Evolutionary conservation across 305 asterid species (phyloP).

Genomic region (Ajuga reptans): DNA sequence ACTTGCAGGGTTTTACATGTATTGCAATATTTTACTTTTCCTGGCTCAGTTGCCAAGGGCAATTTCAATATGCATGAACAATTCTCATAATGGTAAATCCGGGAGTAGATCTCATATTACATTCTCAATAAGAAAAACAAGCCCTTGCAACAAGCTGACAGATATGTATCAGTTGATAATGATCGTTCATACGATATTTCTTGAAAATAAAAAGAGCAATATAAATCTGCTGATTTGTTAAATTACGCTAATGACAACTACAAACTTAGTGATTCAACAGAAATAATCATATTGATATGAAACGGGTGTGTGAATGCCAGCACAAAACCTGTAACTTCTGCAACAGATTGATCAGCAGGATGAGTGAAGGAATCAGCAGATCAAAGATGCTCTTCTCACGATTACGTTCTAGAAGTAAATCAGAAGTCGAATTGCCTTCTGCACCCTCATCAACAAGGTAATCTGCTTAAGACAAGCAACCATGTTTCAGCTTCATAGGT

Average conservation of each 20-base stretch:
- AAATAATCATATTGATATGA: conserved; percentile 2
- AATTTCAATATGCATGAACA: not conserved
- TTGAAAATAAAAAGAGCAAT: not conserved
- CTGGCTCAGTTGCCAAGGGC: not conserved
- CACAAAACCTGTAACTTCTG: conserved; percentile 54
- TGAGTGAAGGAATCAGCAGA: conserved; percentile 76
- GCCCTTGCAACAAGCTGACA: not conserved
- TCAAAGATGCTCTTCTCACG: conserved; percentile 83
- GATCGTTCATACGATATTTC: not conserved
- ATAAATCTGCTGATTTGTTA: not conserved
- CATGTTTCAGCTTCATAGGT: conserved; percentile 18
- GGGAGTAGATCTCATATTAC: not conserved
- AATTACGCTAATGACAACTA: not conserved
- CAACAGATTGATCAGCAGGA: conserved; percentile 70
- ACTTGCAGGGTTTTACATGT: not conserved
- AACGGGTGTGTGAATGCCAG: conserved; percentile 18
- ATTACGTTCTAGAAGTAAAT: conserved; percentile 82
- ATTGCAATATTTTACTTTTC: conserved; percentile 12
- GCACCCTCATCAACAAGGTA: conserved; percentile 93
- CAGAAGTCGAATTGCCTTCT: conserved; percentile 86
- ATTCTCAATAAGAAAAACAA: not conserved
- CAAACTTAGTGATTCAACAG: not conserved
- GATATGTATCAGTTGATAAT: conserved; percentile 1
- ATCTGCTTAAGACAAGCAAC: conserved; percentile 48
- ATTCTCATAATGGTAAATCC: not conserved